Evolutionary conservation across 2,329 filamentous ascomycete genomes (phyloP), one percentile per base, ranked within the genome.

Genomic region (Trichoderma harzianum): DNA sequence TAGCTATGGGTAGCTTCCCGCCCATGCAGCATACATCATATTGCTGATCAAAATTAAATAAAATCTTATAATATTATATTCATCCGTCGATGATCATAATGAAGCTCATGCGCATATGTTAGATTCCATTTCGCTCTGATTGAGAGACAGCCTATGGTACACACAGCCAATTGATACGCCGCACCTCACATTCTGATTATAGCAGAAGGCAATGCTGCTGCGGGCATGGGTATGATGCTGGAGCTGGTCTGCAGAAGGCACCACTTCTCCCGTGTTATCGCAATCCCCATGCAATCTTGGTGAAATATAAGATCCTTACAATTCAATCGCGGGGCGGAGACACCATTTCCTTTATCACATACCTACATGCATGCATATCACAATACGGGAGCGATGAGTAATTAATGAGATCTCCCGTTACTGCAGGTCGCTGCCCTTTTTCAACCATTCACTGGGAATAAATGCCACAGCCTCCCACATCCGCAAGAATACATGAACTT

Each of bases 371-470:
- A 53, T 34, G 34, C 28, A 36, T 57, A 58, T 30, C 34, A 43
- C 60, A 63, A 66, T 62, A 51, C 28, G 67, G 14, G 36, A 36
- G 28, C 67, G 57, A 69, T 36, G 67, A 69, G 39, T 36, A 51
- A 69, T 61, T 51, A 51, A 28, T 32, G 53, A 58, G 24, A 30
- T 36, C 30, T 32, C 6, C 4, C 47, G 14, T n/a, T 53, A 8
- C 47, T 58, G n/a, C 34, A 10, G 18, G 26, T 21, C 65, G 24
- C 24, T 7, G 10, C 11, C 16, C 7, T 36, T 53, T 36, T 36
- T 53, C 7, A 24, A 24, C 5, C 21, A 53, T 53, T 24, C 47
- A 53, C 47, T 11, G 3, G n/a, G 5, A 51, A 21, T 21, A 24
- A 12, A 53, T 21, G 5, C 47, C 5, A 28, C 16, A 28, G 24